Conservation (phyloP, 805 yeast genomes). For the Nakazawaea laoshanensis region DNA sequence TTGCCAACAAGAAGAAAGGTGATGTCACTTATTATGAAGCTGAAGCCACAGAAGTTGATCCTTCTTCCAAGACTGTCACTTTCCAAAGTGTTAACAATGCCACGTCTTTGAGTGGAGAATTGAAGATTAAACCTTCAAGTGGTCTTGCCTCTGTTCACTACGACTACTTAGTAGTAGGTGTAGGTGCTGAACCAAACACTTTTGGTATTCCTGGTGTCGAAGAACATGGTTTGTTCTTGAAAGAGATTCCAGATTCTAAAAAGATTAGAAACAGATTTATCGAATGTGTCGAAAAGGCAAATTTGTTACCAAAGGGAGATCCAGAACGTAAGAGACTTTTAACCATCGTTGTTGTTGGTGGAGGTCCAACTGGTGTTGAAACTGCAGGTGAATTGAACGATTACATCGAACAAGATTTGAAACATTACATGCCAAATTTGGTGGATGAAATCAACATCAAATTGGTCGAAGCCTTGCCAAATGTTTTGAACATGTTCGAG, state of each 20-base stretch:
- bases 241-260: slow-evolving; percentile 42
- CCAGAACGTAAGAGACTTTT: slow-evolving; percentile 44
- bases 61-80: slow-evolving; percentile 31
- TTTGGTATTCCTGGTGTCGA: slow-evolving; percentile 53
- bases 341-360: slow-evolving; percentile 46
- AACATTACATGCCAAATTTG: slow-evolving; percentile 46
- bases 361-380: slow-evolving; percentile 55
- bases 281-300: slow-evolving; percentile 47
- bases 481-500: slow-evolving; percentile 44
- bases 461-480: slow-evolving; percentile 44
- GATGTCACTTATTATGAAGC: slow-evolving; percentile 49
- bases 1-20: slow-evolving; percentile 40
- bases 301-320: slow-evolving; percentile 41
- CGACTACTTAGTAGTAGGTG: slow-evolving; percentile 47
- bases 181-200: slow-evolving; percentile 50
- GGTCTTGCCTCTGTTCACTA: slow-evolving; percentile 37
- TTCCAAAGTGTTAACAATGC: slow-evolving; percentile 40
- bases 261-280: slow-evolving; percentile 38
- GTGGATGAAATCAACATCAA: slow-evolving; percentile 40
- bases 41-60: slow-evolving; percentile 45
- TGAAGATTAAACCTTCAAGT: slow-evolving; percentile 32
- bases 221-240: slow-evolving; percentile 42
- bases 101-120: slow-evolving; percentile 39
- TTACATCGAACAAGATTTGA: slow-evolving; percentile 46
- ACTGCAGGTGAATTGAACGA: slow-evolving; percentile 50